Evolutionary conservation across 352 stramenopile species (phyloP), one percentile per base, ranked within the genome.

Genomic region (Hyaloperonospora arabidopsidis): DNA sequence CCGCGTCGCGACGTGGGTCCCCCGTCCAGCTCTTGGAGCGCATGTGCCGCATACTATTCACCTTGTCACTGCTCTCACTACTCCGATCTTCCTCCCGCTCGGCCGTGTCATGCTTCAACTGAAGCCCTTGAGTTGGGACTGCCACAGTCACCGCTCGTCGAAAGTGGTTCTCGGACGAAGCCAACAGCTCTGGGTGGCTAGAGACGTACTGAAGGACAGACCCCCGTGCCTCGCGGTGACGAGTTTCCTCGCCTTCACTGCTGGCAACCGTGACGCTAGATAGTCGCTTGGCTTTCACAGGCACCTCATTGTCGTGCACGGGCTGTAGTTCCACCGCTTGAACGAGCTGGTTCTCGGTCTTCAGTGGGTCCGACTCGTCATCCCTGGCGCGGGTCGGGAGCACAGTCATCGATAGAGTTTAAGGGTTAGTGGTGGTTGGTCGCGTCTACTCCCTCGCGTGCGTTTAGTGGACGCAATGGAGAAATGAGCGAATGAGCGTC

Each of bases 111-210:
- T 49, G 49, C 23, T 46, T 49, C 19, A 47, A 25, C 38, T 52
- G 40, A 29, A 67, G 54, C 13, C 39, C 54, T 51, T 49, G 48
- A 15, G 46, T 29, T 14, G 76, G 67, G 15, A 86, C 67, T 10
- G 70, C 63, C 19, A 85, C 76, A 1, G 78, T 88, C 23, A 57
- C 66, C 5, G 78, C 77, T 3, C 78, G 78, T 14, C 70, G 76
- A 19, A 86, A 72, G 22, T 67, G 21, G 28, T 44, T 59, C 29
- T 55, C 58, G 25, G 40, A 18, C 14, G 59, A 49, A n/a, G n/a
- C n/a, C 39, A 58, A 55, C 19, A 34, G 21, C 14, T 35, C 11
- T 17, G 39, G 34, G 50, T 48, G 41, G 25, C 35, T 48, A 14
- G 36, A 34, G 0, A 41, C 45, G 12, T 61, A 29, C 41, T 49